Evolutionary conservation across 179 eudicot species (phyloP).

Genomic region (Beta lomatogona): DNA sequence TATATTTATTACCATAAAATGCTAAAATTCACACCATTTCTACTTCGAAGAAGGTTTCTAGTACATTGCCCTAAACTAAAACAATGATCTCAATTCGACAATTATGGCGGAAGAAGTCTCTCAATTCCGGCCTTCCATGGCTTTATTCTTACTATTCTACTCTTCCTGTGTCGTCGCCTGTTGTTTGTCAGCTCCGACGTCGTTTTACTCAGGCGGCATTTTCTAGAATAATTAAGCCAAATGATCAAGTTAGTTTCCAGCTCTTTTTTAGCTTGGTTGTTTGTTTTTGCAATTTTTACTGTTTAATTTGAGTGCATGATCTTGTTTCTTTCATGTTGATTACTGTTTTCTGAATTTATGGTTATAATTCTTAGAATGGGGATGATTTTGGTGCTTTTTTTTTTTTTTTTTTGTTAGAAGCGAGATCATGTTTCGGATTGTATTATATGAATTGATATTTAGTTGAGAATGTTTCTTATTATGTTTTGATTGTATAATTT

Average conservation of each 20-base stretch:
- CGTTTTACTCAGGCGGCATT: neutral
- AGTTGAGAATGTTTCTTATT: too few relatives aligned
- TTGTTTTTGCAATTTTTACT: neutral
- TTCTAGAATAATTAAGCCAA: neutral
- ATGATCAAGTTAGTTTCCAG: conserved; percentile 23
- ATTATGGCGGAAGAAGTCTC: conserved; percentile 25
- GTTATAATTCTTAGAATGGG: neutral
- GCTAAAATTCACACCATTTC: too few relatives aligned
- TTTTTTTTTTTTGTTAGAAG: neutral
- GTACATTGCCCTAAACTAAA: neutral
- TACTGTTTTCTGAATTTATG: neutral
- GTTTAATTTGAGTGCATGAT: neutral
- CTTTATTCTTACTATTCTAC: conserved; percentile 11
- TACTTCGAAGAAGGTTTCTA: neutral
- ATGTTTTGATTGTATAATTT: too few relatives aligned
- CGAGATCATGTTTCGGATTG: neutral
- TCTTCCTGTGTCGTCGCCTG: conserved; percentile 11
- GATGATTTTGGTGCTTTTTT: neutral
- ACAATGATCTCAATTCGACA: conserved; percentile 29
- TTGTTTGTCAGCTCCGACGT: conserved; percentile 6
- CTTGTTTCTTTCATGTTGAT: neutral
- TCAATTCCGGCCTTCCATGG: neutral
- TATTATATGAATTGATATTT: neutral
- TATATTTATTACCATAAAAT: too few relatives aligned
- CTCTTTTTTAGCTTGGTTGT: neutral